phyloP scores from a whole-genome alignment of 176 grass and related monocot species.

The Carex pumila region DNA sequence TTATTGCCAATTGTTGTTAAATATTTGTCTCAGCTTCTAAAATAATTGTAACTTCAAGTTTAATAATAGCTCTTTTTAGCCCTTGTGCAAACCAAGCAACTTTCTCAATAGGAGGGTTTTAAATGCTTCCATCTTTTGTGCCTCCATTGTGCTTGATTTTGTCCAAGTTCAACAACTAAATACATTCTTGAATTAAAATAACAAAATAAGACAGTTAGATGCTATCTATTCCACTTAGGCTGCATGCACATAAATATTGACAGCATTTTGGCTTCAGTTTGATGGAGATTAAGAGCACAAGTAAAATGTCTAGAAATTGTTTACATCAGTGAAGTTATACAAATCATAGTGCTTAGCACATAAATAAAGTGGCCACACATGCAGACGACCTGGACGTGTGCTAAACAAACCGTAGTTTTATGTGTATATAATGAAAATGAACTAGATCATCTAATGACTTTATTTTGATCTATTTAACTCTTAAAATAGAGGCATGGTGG shows the following conservation, averaged over 20 bases:
- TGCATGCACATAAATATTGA: background rate
- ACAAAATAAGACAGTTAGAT: background rate
- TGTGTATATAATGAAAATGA: background rate
- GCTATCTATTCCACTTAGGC: background rate
- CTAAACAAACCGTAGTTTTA: background rate
- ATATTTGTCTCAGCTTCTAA: background rate
- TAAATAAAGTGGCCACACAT: background rate
- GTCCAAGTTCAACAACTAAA: background rate
- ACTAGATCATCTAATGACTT: background rate
- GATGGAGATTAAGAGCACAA: background rate
- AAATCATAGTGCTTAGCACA: background rate
- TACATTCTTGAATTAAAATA: background rate
- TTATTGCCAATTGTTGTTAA: background rate
- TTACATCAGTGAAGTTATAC: background rate
- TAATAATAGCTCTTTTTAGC: background rate
- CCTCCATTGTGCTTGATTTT: background rate
- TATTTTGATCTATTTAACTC: background rate
- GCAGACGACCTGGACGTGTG: background rate
- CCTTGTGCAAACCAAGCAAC: background rate
- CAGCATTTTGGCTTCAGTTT: background rate
- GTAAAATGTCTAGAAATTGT: background rate
- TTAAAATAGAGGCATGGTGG: no score
- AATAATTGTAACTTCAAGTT: background rate
- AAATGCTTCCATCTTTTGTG: background rate
- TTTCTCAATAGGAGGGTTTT: background rate